These are phyloP conservation scores for Hypoxylon fragiforme DNA, from an alignment of 495 filamentous ascomycete genomes.

Conservation along the genomic window DNA sequence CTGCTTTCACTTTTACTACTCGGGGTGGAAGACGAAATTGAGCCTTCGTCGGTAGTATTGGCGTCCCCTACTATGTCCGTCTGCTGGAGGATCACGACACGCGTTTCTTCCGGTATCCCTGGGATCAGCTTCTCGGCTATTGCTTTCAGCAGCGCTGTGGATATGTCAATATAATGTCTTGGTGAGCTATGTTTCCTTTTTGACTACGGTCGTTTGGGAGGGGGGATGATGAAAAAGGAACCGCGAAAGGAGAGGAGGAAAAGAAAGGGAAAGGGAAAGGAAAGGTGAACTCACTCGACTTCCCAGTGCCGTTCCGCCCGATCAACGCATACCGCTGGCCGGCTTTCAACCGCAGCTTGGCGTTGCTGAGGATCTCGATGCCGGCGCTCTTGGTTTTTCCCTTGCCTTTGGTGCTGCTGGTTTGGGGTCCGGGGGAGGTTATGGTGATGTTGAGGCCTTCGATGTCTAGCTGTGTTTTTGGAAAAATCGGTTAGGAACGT, in stretches of 20 bases:
- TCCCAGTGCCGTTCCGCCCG: slow-evolving; percentile 78
- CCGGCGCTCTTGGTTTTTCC: slow-evolving; percentile 57
- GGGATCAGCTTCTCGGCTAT: slow-evolving; percentile 79
- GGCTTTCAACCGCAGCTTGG: slow-evolving; percentile 67
- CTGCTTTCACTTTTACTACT: not conserved
- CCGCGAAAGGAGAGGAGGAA: too few species aligned
- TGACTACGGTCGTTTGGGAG: not conserved
- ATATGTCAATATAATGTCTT: not conserved
- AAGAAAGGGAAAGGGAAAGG: too few species aligned
- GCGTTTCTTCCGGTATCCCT: slow-evolving; percentile 68
- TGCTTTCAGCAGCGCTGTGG: slow-evolving; percentile 67
- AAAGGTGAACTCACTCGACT: slow-evolving; percentile 80
- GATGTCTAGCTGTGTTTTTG: slow-evolving; percentile 62
- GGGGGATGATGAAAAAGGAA: too few species aligned
- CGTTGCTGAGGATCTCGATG: slow-evolving; percentile 69
- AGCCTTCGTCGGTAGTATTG: slow-evolving; percentile 28
- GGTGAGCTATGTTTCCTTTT: not conserved
- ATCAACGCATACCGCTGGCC: slow-evolving; percentile 73
- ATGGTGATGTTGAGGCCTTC: slow-evolving; percentile 67
- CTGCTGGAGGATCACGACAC: slow-evolving; percentile 74
- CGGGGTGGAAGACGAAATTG: too few species aligned
- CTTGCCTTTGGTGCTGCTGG: slow-evolving; percentile 44
- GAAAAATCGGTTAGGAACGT: too few species aligned
- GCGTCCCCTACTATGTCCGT: slow-evolving; percentile 51
- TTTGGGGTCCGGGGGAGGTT: slow-evolving; percentile 46